A percentile compares a stretch with the other conserved stretches of the same genome.
These are phyloP conservation scores for Coemansia sp. DNA, from an alignment of 192 early-diverging fungal species.

Conservation along the genomic window DNA sequence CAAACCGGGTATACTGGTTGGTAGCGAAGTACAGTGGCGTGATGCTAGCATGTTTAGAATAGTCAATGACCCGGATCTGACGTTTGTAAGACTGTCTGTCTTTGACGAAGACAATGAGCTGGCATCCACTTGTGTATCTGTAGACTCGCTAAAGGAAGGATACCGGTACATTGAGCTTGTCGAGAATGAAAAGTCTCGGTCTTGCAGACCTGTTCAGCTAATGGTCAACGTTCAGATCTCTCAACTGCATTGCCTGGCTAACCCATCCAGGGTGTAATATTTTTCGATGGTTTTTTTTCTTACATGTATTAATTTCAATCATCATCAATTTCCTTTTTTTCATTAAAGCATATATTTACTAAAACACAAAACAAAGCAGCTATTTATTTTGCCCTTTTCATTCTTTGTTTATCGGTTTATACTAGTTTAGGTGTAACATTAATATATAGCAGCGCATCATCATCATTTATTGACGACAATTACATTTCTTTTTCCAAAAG, in stretches of 20 bases:
- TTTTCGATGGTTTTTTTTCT: too few species aligned
- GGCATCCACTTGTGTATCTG: slow-evolving; percentile 30
- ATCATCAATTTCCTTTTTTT: not conserved
- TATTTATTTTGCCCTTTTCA: too few species aligned
- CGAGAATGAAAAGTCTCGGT: slow-evolving; percentile 23
- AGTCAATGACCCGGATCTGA: slow-evolving; percentile 33
- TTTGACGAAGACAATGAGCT: slow-evolving; percentile 41
- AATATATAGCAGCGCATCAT: too few species aligned
- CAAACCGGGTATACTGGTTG: slow-evolving; percentile 10
- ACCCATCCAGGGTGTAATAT: not conserved
- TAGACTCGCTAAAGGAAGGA: slow-evolving; percentile 37
- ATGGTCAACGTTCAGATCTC: slow-evolving; percentile 38
- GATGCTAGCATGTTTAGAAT: slow-evolving; percentile 30
- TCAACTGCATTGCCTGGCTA: slow-evolving; percentile 40
- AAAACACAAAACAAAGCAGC: too few species aligned
- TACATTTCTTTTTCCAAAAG: too few species aligned
- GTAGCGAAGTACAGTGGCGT: slow-evolving; percentile 40
- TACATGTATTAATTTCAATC: slow-evolving; percentile 1
- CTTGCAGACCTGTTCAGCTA: slow-evolving; percentile 22
- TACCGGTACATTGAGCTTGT: slow-evolving; percentile 45
- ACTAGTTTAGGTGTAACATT: too few species aligned
- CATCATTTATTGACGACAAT: too few species aligned
- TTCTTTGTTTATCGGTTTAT: too few species aligned
- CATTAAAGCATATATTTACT: not conserved
- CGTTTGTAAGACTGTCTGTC: slow-evolving; percentile 40